These are phyloP conservation scores for Phytophthora crassamura DNA, from an alignment of 352 stramenopile species.

Conservation along the genomic window DNA sequence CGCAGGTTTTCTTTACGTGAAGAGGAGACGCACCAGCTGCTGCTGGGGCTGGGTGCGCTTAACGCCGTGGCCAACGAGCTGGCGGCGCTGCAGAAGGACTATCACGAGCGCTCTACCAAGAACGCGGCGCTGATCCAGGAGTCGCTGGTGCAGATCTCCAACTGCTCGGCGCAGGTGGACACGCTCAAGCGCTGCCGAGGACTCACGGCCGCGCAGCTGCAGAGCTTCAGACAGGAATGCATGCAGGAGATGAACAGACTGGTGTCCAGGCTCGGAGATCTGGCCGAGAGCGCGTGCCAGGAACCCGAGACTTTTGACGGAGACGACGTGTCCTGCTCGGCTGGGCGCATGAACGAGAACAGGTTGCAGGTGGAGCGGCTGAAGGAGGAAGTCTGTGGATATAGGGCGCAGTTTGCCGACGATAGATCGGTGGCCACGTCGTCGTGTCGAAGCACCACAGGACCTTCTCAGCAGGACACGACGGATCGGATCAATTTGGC, in stretches of 20 bases:
- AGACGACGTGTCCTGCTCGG: constrained; percentile 12
- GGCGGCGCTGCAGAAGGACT: constrained; percentile 48
- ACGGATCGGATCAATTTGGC: constrained; percentile 52
- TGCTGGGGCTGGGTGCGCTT: constrained; percentile 42
- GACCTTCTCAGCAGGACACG: constrained; percentile 19
- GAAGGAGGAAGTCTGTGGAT: constrained; percentile 32
- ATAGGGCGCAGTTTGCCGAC: constrained; percentile 23
- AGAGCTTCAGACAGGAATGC: constrained; percentile 53
- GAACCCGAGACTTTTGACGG: constrained; percentile 14
- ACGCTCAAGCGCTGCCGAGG: constrained; percentile 41
- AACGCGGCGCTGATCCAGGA: constrained; percentile 62
- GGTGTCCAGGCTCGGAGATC: constrained; percentile 45
- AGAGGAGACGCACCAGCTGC: constrained; percentile 46
- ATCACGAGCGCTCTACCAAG: constrained; percentile 48
- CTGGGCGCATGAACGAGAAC: constrained; percentile 21
- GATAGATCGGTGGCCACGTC: background rate
- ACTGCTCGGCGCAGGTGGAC: constrained; percentile 60
- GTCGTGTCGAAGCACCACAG: constrained; percentile 6
- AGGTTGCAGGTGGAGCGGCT: constrained; percentile 31
- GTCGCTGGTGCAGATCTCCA: constrained; percentile 54
- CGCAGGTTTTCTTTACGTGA: constrained; percentile 42
- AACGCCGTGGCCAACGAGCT: constrained; percentile 53
- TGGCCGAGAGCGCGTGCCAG: constrained; percentile 29
- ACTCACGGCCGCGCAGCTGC: constrained; percentile 47
- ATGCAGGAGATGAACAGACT: constrained; percentile 54